Evolutionary conservation across 2,329 filamentous ascomycete species (phyloP), one percentile per base, ranked within the genome.

Genomic region (Stachybotrys echinatus): DNA sequence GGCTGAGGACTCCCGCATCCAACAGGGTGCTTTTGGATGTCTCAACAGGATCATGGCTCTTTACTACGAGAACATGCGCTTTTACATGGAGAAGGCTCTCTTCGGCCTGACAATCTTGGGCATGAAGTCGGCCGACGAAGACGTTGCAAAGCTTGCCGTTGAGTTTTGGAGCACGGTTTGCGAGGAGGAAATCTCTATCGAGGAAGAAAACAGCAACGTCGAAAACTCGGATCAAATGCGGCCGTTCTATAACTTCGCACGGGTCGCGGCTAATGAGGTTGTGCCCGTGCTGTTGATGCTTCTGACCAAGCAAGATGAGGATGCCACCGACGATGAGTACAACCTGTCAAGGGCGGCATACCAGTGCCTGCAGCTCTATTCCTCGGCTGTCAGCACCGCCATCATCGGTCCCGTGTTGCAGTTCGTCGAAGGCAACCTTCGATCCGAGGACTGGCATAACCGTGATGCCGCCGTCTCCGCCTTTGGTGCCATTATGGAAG

Each of bases 91-190:
- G 79, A 97, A 97, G 83, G 94, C 94, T 34, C 81, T 99, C 42
- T 99, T 99, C 62, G 94, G 94, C 51, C 80, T 99, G 39, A 99
- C 94, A 38, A 96, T 99, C 55, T 85, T 96, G 67, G 94, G 94
- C 59, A 99, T 99, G 94, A 96, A 96, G 82, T 95, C 85, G 62
- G 87, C 92, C 7, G 94, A 99, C 61, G 94, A 99, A 71, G 94
- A 99, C 67, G 94, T 99, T 48, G 89, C 94, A 54, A 99, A 99
- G 80, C 80, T 99, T 50, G 94, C 94, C 37, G 91, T 99, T 58
- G 94, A 99, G 69, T 99, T 99, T 75, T 99, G 94, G 94, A 97
- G 92, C 77, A 96, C 94, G n/a, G 94, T 99, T 45, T 99, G 94
- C 70, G 94, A 99, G 69, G 94, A 99, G 73, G 94, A 99, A 71